These are phyloP conservation scores for Amanita phalloides DNA, from an alignment of 768 basidiomycete genomes.

Conservation along the genomic window DNA sequence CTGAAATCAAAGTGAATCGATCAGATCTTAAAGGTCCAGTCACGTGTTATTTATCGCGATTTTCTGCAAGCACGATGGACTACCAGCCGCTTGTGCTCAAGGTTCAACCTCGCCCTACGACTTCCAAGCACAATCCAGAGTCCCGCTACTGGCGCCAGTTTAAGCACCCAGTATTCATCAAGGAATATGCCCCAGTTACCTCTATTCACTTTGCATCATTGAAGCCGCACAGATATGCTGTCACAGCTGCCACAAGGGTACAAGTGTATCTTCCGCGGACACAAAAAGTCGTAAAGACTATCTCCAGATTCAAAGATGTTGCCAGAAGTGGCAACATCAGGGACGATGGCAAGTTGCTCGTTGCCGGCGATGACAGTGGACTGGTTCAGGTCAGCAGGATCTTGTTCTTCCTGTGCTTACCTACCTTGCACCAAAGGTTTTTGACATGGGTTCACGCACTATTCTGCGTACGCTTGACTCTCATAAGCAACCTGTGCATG, in stretches of 20 bases:
- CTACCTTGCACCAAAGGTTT: constrained; percentile 40
- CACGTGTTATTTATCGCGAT: constrained; percentile 11
- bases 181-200: constrained; percentile 94
- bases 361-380: constrained; percentile 93
- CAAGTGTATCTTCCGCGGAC: constrained; percentile 96
- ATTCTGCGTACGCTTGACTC: constrained; percentile 87
- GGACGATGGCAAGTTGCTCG: constrained; percentile 87
- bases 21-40: constrained; percentile 25
- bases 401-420: neutral
- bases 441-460: constrained; percentile 89
- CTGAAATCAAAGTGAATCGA: constrained; percentile 17
- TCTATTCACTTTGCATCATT: constrained; percentile 84
- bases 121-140: constrained; percentile 54
- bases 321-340: constrained; percentile 85
- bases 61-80: constrained; percentile 39
- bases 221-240: constrained; percentile 89
- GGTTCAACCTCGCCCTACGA: constrained; percentile 40
- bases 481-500: constrained; percentile 95
- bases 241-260: constrained; percentile 87
- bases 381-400: constrained; percentile 52
- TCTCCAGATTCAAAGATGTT: constrained; percentile 94
- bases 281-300: constrained; percentile 92
- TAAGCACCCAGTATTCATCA: constrained; percentile 87
- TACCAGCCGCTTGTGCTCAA: constrained; percentile 72
- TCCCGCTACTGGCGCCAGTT: constrained; percentile 83